These are phyloP conservation scores for Mucor saturninus DNA, from an alignment of 371 early-diverging fungal genomes.

Conservation along the genomic window DNA sequence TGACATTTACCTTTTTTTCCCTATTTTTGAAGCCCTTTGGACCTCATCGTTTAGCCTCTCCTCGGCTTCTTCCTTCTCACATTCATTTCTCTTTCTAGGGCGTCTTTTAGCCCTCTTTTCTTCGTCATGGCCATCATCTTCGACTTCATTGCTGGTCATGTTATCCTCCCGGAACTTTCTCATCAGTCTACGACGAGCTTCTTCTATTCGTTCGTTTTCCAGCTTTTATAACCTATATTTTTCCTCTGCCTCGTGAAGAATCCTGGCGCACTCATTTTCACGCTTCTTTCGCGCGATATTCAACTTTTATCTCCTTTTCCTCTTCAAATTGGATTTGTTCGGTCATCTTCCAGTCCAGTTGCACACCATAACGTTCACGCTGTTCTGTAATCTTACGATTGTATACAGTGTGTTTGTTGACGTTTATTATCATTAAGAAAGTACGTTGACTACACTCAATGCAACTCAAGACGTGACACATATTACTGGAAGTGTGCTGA, in stretches of 20 bases:
- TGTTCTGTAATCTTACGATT: constrained; percentile 70
- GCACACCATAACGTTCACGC: constrained; percentile 66
- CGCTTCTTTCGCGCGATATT: constrained; percentile 56
- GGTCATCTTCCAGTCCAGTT: constrained; percentile 61
- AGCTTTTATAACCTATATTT: constrained; percentile 28
- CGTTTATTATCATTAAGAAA: constrained; percentile 56
- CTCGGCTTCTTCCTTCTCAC: constrained; percentile 27
- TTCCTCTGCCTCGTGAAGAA: constrained; percentile 29
- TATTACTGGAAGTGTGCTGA: constrained; percentile 56
- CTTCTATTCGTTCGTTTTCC: constrained; percentile 32
- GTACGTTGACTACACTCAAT: constrained; percentile 63
- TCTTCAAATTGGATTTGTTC: constrained; percentile 67
- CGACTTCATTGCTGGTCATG: constrained; percentile 22
- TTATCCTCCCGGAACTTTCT: constrained; percentile 37
- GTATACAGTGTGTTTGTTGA: constrained; percentile 61
- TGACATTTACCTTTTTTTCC: constrained; percentile 27
- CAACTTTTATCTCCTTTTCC: constrained; percentile 44
- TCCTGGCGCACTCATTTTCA: constrained; percentile 32
- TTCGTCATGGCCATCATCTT: constrained; percentile 32
- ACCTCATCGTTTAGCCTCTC: constrained; percentile 16
- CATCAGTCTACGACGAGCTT: constrained; percentile 33
- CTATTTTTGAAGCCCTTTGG: constrained; percentile 9
- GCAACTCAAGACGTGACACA: constrained; percentile 62
- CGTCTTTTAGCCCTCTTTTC: constrained; percentile 36
- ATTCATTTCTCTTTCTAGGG: constrained; percentile 14